Evolutionary conservation across 2,329 filamentous ascomycete species (phyloP).

Genomic region (Trichoderma guizhouense): DNA sequence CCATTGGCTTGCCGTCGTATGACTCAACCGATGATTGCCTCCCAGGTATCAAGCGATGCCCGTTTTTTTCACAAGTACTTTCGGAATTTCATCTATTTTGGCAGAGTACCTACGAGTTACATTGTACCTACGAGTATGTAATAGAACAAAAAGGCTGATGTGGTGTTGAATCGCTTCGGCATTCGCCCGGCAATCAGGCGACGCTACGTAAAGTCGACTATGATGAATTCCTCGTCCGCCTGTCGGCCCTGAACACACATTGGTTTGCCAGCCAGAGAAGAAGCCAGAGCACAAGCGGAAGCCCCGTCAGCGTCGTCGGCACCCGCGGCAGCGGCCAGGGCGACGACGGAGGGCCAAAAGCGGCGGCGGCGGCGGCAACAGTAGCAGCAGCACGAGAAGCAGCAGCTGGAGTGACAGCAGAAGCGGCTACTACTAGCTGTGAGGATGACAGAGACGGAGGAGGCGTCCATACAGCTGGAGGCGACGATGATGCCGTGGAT

Average conservation of each 20-base stretch:
- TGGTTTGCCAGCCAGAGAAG: conserved; percentile 17
- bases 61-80: neutral
- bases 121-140: neutral
- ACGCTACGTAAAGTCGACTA: conserved; percentile 27
- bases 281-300: neutral
- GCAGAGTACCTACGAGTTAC: neutral
- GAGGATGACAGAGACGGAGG: neutral
- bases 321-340: conserved; percentile 5
- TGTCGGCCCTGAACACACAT: conserved; percentile 21
- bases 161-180: neutral
- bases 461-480: neutral
- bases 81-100: neutral
- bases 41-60: neutral
- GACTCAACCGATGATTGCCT: neutral
- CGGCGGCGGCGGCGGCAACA: neutral
- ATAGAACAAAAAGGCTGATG: neutral
- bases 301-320: neutral
- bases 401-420: neutral
- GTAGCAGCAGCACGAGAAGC: neutral
- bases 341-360: neutral
- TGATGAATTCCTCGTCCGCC: conserved; percentile 24
- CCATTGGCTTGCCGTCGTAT: neutral
- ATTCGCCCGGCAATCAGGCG: conserved; percentile 19
- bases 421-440: neutral
- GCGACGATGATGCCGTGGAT: neutral